phyloP scores from a whole-genome alignment of 176 grass and related monocot genomes.

The Elaeis guineensis region DNA sequence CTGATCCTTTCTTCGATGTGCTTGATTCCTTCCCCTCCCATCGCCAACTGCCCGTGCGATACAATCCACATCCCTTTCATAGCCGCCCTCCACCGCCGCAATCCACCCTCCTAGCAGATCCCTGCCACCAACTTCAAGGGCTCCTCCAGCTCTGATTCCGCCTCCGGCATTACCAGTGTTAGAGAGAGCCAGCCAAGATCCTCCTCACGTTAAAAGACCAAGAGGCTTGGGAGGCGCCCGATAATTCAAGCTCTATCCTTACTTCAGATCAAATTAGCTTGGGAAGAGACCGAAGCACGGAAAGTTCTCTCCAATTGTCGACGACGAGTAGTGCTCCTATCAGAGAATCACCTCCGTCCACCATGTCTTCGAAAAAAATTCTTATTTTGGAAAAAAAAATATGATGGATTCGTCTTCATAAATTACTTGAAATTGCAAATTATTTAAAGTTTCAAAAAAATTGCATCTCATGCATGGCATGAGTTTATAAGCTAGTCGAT shows the following conservation, averaged over 20 bases:
- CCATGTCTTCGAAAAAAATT: too few species aligned
- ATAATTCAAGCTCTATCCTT: not conserved
- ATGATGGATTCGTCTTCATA: too few species aligned
- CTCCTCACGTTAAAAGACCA: not conserved
- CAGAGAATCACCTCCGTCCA: too few species aligned
- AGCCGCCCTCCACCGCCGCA: constrained; percentile 16
- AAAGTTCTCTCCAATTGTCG: not conserved
- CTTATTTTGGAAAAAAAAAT: too few species aligned
- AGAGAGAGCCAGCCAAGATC: not conserved
- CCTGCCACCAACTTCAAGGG: constrained; percentile 19
- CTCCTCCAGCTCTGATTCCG: not conserved
- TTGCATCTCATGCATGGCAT: too few species aligned
- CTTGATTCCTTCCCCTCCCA: constrained; percentile 19
- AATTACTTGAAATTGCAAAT: too few species aligned
- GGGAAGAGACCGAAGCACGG: not conserved
- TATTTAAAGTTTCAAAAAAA: too few species aligned
- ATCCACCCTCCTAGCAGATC: not conserved
- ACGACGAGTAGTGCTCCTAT: not conserved
- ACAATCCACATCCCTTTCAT: not conserved
- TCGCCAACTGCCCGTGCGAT: not conserved
- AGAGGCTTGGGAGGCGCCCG: not conserved
- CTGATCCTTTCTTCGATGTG: constrained; percentile 35
- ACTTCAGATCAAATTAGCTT: not conserved
- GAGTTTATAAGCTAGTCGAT: too few species aligned
- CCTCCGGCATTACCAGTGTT: not conserved